phyloP scores from a whole-genome alignment of 2,329 filamentous ascomycete genomes.

The Fusarium torulosum region DNA sequence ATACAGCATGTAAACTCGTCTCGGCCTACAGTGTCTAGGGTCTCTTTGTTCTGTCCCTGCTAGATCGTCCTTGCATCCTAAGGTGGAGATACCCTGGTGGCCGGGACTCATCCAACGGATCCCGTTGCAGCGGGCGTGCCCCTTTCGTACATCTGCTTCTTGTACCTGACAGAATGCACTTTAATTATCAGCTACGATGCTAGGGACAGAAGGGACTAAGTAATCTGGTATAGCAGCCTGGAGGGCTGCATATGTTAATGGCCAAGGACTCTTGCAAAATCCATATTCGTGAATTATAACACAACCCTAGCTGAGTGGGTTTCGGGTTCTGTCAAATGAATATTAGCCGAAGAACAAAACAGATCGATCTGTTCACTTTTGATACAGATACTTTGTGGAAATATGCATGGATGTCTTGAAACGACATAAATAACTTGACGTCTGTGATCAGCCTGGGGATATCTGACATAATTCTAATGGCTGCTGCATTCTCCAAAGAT shows the following conservation, averaged over 20 bases:
- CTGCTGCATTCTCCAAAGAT: not conserved
- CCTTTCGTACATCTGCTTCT: slow-evolving; percentile 26
- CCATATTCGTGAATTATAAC: not conserved
- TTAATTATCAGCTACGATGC: not conserved
- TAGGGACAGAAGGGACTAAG: not conserved
- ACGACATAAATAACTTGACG: not conserved
- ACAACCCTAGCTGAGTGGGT: not conserved
- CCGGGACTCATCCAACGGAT: slow-evolving; percentile 20
- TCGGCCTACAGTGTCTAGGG: slow-evolving; percentile 15
- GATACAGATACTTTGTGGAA: not conserved
- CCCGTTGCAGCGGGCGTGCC: slow-evolving; percentile 8
- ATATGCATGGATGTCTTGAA: not conserved
- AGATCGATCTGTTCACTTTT: not conserved
- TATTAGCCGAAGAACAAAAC: not conserved
- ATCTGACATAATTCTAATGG: not conserved
- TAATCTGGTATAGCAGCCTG: not conserved
- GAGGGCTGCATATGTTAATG: not conserved
- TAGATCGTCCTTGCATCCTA: slow-evolving; percentile 41
- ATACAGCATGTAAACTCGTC: slow-evolving; percentile 5
- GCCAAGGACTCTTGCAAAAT: not conserved
- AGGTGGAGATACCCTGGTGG: slow-evolving; percentile 31
- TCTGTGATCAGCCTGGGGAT: not conserved
- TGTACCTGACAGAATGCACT: slow-evolving; percentile 22
- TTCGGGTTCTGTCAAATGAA: not conserved
- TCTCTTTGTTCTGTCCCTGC: slow-evolving; percentile 25